Conservation (phyloP, 148 eudicot genomes). For the Rhododendron williamsianum region DNA sequence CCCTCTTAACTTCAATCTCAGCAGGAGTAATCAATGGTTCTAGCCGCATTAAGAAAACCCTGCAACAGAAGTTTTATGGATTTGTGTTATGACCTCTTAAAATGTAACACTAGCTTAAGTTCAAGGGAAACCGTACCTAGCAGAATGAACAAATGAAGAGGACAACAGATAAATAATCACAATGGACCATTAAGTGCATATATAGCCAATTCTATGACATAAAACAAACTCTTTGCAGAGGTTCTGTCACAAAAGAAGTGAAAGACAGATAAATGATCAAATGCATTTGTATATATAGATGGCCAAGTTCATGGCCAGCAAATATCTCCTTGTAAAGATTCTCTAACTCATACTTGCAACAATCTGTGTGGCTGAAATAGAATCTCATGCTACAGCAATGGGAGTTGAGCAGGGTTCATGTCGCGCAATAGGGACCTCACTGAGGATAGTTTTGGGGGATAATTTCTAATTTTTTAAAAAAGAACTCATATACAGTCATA, state of each 20-base stretch:
- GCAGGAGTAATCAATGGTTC: slow-evolving; percentile 43
- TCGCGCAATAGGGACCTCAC: neutral
- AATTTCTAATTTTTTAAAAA: neutral
- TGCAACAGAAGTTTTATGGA: slow-evolving; percentile 31
- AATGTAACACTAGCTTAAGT: neutral
- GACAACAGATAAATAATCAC: neutral
- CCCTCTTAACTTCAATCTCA: slow-evolving; percentile 40
- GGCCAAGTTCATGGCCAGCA: neutral
- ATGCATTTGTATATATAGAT: neutral
- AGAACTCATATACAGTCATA: neutral
- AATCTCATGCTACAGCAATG: neutral
- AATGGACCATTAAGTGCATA: neutral
- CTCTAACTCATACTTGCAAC: neutral
- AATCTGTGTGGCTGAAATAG: neutral
- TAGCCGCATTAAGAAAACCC: slow-evolving; percentile 66
- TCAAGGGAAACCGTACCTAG: neutral
- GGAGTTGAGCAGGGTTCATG: neutral
- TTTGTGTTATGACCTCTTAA: neutral
- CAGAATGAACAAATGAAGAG: neutral
- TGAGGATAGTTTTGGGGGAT: neutral
- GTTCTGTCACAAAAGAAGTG: neutral
- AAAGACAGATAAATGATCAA: neutral
- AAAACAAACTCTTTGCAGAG: neutral
- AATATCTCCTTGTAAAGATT: neutral
- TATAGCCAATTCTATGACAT: neutral